These are phyloP conservation scores for Cryptococcus hybrid DNA, from an alignment of 1,284 basidiomycete species.

Conservation along the genomic window DNA sequence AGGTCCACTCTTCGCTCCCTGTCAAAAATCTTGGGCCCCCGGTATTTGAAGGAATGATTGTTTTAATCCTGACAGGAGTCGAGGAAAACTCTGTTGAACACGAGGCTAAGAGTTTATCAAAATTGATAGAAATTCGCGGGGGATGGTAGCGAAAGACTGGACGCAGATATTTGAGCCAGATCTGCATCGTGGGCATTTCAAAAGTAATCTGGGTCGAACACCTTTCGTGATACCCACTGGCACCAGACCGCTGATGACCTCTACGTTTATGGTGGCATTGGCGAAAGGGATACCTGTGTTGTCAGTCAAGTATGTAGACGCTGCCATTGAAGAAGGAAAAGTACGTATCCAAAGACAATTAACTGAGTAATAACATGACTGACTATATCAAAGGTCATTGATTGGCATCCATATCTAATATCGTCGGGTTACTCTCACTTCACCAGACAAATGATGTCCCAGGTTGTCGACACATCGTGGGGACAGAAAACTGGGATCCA, in stretches of 20 bases:
- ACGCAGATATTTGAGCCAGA: slow-evolving; percentile 62
- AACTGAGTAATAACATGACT: neutral
- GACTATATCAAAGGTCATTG: slow-evolving; percentile 36
- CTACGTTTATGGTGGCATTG: slow-evolving; percentile 76
- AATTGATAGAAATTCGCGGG: slow-evolving; percentile 59
- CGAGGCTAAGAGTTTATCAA: neutral
- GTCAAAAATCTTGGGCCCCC: neutral
- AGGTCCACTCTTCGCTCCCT: slow-evolving; percentile 4
- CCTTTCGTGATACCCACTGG: slow-evolving; percentile 68
- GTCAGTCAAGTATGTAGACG: slow-evolving; percentile 61
- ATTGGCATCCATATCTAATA: slow-evolving; percentile 66
- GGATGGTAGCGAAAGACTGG: slow-evolving; percentile 62
- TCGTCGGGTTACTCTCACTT: slow-evolving; percentile 63
- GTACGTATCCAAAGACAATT: neutral
- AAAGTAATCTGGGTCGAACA: slow-evolving; percentile 15
- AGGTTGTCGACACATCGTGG: slow-evolving; percentile 70
- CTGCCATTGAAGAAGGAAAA: slow-evolving; percentile 18
- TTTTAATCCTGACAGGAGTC: slow-evolving; percentile 10
- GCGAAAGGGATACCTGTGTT: slow-evolving; percentile 82
- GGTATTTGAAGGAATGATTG: slow-evolving; percentile 6
- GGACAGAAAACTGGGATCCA: slow-evolving; percentile 53
- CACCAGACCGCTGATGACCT: slow-evolving; percentile 63
- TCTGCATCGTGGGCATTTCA: slow-evolving; percentile 39
- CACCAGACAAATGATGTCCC: slow-evolving; percentile 60
- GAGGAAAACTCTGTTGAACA: neutral